Conservation (phyloP, 768 basidiomycete genomes). For the Suillus brevipes region DNA sequence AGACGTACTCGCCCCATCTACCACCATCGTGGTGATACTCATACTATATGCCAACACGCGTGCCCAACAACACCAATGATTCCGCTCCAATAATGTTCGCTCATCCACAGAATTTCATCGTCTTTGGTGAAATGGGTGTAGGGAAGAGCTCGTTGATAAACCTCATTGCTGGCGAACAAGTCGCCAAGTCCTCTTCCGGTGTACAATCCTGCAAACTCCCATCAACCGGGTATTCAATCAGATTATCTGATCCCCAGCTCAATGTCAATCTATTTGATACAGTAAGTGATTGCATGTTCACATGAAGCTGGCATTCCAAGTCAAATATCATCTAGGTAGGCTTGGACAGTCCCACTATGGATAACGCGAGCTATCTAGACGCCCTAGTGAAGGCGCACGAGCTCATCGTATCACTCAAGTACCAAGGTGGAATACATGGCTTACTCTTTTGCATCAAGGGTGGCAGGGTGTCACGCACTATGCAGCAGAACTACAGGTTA, state of each 20-base stretch:
- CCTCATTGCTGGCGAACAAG: constrained; percentile 6
- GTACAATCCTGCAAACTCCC: constrained; percentile 3
- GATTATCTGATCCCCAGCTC: neutral
- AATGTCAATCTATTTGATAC: neutral
- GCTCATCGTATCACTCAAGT: constrained; percentile 34
- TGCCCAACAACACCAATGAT: neutral
- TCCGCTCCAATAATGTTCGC: neutral
- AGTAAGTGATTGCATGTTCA: neutral
- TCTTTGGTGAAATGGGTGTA: constrained; percentile 13
- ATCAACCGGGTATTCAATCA: neutral
- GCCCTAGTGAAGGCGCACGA: constrained; percentile 31
- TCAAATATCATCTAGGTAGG: constrained; percentile 13
- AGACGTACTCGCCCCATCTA: too few species aligned
- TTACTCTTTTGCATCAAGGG: constrained; percentile 37
- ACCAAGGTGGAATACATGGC: constrained; percentile 38
- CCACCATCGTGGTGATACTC: too few species aligned
- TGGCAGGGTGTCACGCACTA: constrained; percentile 30
- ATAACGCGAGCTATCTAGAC: constrained; percentile 21
- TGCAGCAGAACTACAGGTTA: constrained; percentile 30
- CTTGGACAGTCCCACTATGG: constrained; percentile 30
- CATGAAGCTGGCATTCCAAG: neutral
- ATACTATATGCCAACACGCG: too few species aligned
- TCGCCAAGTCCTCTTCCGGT: constrained; percentile 5
- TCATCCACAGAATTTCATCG: constrained; percentile 6
- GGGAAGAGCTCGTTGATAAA: constrained; percentile 11